A percentile compares a stretch with the other conserved stretches of the same genome.
phyloP scores from a whole-genome alignment of 257 asterid species.

The Hygrophila difformis region DNA sequence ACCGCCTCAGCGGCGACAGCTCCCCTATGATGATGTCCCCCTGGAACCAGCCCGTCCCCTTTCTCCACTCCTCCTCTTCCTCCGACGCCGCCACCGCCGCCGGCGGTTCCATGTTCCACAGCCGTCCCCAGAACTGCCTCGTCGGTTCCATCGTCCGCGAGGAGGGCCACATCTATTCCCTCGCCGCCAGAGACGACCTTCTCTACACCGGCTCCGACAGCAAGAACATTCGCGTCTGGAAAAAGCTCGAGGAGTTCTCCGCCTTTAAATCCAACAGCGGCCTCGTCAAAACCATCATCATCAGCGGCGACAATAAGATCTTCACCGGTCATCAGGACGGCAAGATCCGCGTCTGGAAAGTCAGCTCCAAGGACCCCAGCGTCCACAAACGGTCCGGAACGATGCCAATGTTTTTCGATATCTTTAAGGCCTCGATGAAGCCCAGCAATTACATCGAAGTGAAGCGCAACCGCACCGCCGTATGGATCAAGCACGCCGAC shows the following conservation, averaged over 20 bases:
- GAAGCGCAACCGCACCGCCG: constrained; percentile 18
- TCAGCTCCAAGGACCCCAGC: constrained; percentile 12
- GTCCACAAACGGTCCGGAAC: constrained; percentile 27
- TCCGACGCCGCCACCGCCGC: too few relatives aligned
- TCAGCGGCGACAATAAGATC: constrained; percentile 16
- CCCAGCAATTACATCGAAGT: constrained; percentile 32
- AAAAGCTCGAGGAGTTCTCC: constrained; percentile 24
- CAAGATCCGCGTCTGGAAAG: constrained; percentile 34
- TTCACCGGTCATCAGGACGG: constrained; percentile 36
- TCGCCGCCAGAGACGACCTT: constrained; percentile 21
- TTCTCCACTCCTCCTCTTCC: constrained; percentile 18
- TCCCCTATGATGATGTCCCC: constrained; percentile 39
- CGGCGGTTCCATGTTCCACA: too few relatives aligned
- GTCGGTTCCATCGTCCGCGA: constrained; percentile 33
- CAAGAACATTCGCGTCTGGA: too few relatives aligned
- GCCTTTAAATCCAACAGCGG: constrained; percentile 36
- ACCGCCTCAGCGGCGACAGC: constrained; percentile 21
- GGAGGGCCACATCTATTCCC: too few relatives aligned
- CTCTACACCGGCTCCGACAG: constrained; percentile 6
- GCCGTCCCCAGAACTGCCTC: constrained; percentile 19
- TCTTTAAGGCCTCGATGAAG: constrained; percentile 26
- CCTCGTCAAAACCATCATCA: constrained; percentile 20
- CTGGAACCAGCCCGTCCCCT: constrained; percentile 26
- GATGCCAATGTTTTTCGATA: constrained; percentile 23
- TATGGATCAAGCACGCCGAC: constrained; percentile 31